Evolutionary conservation across 805 yeast species (phyloP), one percentile per base, ranked within the genome.

Genomic region (Saturnispora serradocipensis): DNA sequence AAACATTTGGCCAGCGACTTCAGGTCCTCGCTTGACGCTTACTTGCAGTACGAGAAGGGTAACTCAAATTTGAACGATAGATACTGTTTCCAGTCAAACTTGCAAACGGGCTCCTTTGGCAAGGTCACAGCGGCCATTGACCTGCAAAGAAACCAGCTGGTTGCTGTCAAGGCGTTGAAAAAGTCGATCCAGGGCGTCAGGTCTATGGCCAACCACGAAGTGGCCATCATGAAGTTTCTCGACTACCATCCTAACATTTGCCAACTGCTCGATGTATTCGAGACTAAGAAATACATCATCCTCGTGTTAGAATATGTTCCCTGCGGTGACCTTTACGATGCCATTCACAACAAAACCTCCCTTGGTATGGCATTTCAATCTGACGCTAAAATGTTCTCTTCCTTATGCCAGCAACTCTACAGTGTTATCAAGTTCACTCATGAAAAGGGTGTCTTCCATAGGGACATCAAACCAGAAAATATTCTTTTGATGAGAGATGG

Each of bases 401-500:
- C 55, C 27, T 58, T 71, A 62, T 71, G 79, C 36, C 68, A 68
- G 48, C 85, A 83, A 62, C 58, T 84, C 49, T 66, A 69, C 51
- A 66, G 68, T 38, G 86, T 84, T 8, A 66, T 85, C 27, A 58
- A 65, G 13, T 78, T 69, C 58, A 72, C 84, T 4, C 91, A 85
- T 60, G 64, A 75, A 4, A 65, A 68, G 42, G 83, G 84, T 0
- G 72, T 84, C 13, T 82, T 77, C 56, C 90, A 84, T 63, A 70
- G 90, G 46, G 90, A 84, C 61, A 74, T 84, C 52, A 84, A 84
- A 64, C 90, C 90, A 1, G 90, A 84, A 65, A 84, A 84, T 59
- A 74, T 84, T 28, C 66, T 84, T 32, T 67, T 84, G 48, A 75
- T 75, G 56, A 64, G 65, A 4, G 66, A 71, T 48, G 81, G 82